phyloP scores from a whole-genome alignment of 352 stramenopile genomes.

The Phytophthora gonapodyides region DNA sequence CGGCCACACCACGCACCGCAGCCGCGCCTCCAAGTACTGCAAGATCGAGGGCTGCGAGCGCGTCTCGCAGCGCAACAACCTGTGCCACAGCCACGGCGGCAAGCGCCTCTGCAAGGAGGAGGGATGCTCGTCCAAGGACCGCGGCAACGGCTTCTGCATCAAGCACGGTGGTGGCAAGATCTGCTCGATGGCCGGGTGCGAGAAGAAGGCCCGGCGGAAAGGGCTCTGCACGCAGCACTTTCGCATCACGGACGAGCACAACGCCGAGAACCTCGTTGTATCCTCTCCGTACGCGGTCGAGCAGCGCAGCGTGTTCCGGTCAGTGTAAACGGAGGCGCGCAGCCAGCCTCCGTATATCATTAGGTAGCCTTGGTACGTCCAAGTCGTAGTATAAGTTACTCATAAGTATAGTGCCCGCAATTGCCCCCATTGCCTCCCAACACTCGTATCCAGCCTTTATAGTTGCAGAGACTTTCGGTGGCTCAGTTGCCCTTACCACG shows the following conservation, averaged over 20 bases:
- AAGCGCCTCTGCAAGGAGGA: constrained; percentile 85
- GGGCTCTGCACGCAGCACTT: constrained; percentile 85
- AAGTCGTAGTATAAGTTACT: constrained; percentile 39
- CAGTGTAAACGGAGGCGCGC: constrained; percentile 24
- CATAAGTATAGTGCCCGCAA: constrained; percentile 25
- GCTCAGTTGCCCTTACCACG: too few species aligned
- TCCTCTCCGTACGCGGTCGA: constrained; percentile 25
- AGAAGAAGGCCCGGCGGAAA: constrained; percentile 85
- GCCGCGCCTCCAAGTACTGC: constrained; percentile 87
- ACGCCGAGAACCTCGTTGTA: constrained; percentile 11
- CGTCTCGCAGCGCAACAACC: constrained; percentile 83
- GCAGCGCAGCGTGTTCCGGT: constrained; percentile 24
- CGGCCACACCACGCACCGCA: constrained; percentile 42
- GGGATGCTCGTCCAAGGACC: constrained; percentile 77
- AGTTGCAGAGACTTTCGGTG: background rate
- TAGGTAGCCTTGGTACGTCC: constrained; percentile 23
- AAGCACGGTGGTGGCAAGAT: constrained; percentile 85
- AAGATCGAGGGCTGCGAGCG: constrained; percentile 82
- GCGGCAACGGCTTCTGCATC: constrained; percentile 83
- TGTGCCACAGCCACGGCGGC: constrained; percentile 82
- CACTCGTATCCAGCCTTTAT: background rate
- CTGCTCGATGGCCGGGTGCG: constrained; percentile 71
- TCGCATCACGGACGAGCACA: constrained; percentile 51
- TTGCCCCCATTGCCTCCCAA: constrained; percentile 6
- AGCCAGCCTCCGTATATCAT: constrained; percentile 13